phyloP scores from a whole-genome alignment of 2,329 filamentous ascomycete genomes.

The Esteya vermicola region DNA sequence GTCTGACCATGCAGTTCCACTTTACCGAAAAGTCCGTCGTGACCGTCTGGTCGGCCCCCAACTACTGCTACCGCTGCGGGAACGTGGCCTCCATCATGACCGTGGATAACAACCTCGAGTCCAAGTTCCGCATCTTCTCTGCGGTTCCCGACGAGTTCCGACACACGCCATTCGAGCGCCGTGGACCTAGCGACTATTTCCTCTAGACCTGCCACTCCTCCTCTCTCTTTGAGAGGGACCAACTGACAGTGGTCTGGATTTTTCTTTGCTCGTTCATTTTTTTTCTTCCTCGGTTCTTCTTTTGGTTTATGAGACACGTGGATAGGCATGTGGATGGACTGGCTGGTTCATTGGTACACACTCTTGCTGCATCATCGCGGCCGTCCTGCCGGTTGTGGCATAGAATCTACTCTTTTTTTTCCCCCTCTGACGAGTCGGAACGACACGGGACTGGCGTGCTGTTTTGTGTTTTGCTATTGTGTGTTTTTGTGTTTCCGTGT shows the following conservation, averaged over 20 bases:
- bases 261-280: background rate
- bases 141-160: conserved; percentile 78
- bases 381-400: background rate
- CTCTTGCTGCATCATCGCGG: background rate
- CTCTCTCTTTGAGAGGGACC: too few species aligned
- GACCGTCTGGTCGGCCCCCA: conserved; percentile 96
- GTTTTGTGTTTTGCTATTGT: background rate
- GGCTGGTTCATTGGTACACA: background rate
- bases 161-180: conserved; percentile 59
- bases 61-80: conserved; percentile 88
- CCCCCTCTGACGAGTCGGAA: background rate
- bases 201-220: conserved; percentile 24
- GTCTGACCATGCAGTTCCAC: conserved; percentile 49
- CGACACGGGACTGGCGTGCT: background rate
- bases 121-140: conserved; percentile 84
- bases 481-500: background rate
- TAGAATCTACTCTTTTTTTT: too few species aligned
- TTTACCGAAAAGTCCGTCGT: conserved; percentile 92
- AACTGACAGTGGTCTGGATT: too few species aligned
- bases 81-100: conserved; percentile 97
- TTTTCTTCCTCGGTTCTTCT: background rate
- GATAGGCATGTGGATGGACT: background rate
- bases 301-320: background rate
- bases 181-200: conserved; percentile 58
- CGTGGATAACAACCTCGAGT: conserved; percentile 68